A percentile compares a stretch with the other conserved stretches of the same genome.
Evolutionary conservation across 2,329 filamentous ascomycete species (phyloP).

Genomic region (Simplicillium sp.): DNA sequence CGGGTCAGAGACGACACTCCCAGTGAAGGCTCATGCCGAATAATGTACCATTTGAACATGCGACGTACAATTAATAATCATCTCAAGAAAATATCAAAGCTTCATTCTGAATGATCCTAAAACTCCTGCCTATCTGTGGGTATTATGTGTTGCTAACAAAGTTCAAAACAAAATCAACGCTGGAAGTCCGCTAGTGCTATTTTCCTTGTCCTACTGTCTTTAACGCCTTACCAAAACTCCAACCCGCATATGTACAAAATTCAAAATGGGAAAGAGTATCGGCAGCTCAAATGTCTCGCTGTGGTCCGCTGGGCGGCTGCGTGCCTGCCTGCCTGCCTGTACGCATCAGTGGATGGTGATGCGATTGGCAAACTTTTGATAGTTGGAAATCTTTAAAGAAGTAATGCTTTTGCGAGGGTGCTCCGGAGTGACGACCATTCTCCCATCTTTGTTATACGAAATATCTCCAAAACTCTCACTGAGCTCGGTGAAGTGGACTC

Average conservation of each 20-base stretch:
- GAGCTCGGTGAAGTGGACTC: slow-evolving; percentile 50
- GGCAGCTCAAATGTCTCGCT: background rate
- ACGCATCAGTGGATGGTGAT: slow-evolving; percentile 23
- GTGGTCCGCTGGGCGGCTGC: background rate
- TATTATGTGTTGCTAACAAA: background rate
- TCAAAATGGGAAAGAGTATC: background rate
- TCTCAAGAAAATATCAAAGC: background rate
- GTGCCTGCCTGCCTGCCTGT: background rate
- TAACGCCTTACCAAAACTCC: background rate
- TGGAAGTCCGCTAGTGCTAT: too few species aligned
- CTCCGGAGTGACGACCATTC: slow-evolving; percentile 46
- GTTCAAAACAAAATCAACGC: background rate
- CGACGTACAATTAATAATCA: slow-evolving; percentile 3
- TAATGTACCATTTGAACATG: slow-evolving; percentile 5
- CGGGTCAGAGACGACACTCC: slow-evolving; percentile 9
- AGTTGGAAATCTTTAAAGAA: slow-evolving; percentile 49
- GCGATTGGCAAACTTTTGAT: slow-evolving; percentile 36
- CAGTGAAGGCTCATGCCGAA: slow-evolving; percentile 13
- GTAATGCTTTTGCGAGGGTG: slow-evolving; percentile 41
- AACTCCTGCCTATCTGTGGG: background rate
- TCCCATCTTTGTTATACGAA: slow-evolving; percentile 48
- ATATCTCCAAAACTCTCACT: slow-evolving; percentile 55
- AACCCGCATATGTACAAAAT: background rate
- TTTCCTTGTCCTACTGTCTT: background rate
- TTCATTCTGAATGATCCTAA: background rate